A percentile compares a stretch with the other conserved stretches of the same genome.
phyloP scores from a whole-genome alignment of 257 asterid genomes.

The Ocimum tenuiflorum region DNA sequence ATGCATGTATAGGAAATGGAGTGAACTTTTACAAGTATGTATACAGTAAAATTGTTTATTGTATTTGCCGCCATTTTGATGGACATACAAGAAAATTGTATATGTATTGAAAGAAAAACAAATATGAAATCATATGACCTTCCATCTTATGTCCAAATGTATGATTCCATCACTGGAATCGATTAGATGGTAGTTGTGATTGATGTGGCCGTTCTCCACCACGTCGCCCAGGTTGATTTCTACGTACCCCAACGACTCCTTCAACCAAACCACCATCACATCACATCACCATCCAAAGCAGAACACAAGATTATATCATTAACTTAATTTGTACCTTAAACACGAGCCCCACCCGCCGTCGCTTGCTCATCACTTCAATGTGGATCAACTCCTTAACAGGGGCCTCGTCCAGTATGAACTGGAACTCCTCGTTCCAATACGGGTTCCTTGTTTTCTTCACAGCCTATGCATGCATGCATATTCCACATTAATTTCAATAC shows the following conservation, averaged over 20 bases:
- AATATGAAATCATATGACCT: conserved; percentile 35
- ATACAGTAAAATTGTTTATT: too few species aligned
- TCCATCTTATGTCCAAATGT: conserved; percentile 77
- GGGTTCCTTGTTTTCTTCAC: conserved; percentile 60
- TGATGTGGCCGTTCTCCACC: conserved; percentile 61
- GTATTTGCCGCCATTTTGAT: too few species aligned
- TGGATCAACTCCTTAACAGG: conserved; percentile 58
- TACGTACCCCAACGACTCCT: conserved; percentile 73
- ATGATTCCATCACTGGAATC: conserved; percentile 61
- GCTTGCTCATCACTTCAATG: conserved; percentile 55
- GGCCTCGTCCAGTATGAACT: conserved; percentile 66
- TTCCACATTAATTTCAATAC: not conserved
- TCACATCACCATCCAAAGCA: not conserved
- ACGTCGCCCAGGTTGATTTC: conserved; percentile 64
- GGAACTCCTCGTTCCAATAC: conserved; percentile 69
- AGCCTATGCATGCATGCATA: conserved; percentile 20
- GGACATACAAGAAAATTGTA: not conserved
- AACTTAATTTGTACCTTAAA: conserved; percentile 44
- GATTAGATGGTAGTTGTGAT: conserved; percentile 61
- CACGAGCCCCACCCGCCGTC: conserved; percentile 41
- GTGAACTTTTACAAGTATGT: too few species aligned
- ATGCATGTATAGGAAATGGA: too few species aligned
- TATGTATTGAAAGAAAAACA: too few species aligned
- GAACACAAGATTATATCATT: too few species aligned
- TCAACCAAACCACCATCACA: not conserved